These are phyloP conservation scores for Rosellinia necatrix DNA, from an alignment of 2,329 filamentous ascomycete species.

Conservation along the genomic window DNA sequence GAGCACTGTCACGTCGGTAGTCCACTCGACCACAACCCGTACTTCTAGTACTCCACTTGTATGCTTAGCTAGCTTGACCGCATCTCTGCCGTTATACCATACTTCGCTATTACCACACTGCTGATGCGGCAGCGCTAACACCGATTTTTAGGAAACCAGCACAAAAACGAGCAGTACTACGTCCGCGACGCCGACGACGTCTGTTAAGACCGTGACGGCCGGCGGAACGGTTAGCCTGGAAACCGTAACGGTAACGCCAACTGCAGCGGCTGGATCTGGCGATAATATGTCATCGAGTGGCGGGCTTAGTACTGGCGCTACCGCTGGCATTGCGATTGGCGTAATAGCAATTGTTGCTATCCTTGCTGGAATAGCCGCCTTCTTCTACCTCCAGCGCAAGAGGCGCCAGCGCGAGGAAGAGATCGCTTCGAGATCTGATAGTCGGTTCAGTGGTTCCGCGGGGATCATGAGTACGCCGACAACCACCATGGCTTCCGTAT, in stretches of 20 bases:
- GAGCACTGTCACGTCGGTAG: conserved; percentile 40
- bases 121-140: conserved; percentile 2
- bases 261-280: conserved; percentile 30
- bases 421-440: conserved; percentile 51
- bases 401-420: conserved; percentile 49
- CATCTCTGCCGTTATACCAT: conserved; percentile 10
- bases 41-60: conserved; percentile 31
- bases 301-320: conserved; percentile 29
- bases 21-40: conserved; percentile 18
- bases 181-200: conserved; percentile 42
- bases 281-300: conserved; percentile 24
- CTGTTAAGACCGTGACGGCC: conserved; percentile 59
- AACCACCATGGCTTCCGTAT: conserved; percentile 49
- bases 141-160: conserved; percentile 14
- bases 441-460: conserved; percentile 56
- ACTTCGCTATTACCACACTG: neutral
- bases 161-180: conserved; percentile 29
- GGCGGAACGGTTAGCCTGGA: conserved; percentile 52
- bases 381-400: conserved; percentile 52
- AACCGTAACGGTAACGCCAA: conserved; percentile 60
- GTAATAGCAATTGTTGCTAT: conserved; percentile 37
- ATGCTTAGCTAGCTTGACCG: conserved; percentile 34
- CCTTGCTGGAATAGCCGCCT: conserved; percentile 40
- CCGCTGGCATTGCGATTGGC: conserved; percentile 40
- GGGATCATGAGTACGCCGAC: conserved; percentile 52